Evolutionary conservation across 2,329 filamentous ascomycete species (phyloP), one percentile per base, ranked within the genome.

Genomic region (Exophiala aquamarina): DNA sequence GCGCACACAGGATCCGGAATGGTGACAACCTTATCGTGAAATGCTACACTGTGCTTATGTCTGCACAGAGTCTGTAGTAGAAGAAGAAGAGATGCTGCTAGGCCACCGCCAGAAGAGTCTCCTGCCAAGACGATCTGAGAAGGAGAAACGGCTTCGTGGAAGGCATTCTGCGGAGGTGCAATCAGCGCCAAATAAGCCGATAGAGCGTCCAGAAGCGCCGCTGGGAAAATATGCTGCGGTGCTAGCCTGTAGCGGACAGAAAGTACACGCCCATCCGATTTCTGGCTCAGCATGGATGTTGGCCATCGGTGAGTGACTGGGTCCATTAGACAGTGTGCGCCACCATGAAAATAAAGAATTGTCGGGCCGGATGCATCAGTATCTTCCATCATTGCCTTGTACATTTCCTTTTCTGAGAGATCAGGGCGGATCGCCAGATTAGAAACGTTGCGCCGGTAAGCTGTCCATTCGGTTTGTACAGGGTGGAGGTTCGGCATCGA

Each of bases 231-330:
- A 34, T 71, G 61, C 39, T 74, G 69, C 8, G 71, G 71, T 2
- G 70, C 69, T 3, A 73, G 64, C 41, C 71, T 66, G 48, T 73
- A 73, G 38, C 66, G 63, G 23, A 74, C 65, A 14, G 68, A 71
- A 19, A 73, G 56, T n/a, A 62, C 63, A 4, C 64, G 66, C 9
- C 66, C 66, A 67, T 69, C 9, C 60, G 49, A 42, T 63, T 68
- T 17, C 65, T 67, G 2, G 70, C 52, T 29, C 62, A 63, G 17
- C 23, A 11, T 11, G 6, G 23, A 26, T 33, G 33, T 36, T 15
- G 37, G 10, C 37, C 19, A 40, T 15, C 37, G 19, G 21, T 40
- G 37, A 14, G 37, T 40, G 3, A 17, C 19, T 3, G 37, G 37
- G 14, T 40, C 37, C 37, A 40, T 40, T 19, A 40, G 21, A 19